Base-by-base conservation (phyloP, 2,329 filamentous ascomycete genomes). In the Fusarium begoniae region DNA sequence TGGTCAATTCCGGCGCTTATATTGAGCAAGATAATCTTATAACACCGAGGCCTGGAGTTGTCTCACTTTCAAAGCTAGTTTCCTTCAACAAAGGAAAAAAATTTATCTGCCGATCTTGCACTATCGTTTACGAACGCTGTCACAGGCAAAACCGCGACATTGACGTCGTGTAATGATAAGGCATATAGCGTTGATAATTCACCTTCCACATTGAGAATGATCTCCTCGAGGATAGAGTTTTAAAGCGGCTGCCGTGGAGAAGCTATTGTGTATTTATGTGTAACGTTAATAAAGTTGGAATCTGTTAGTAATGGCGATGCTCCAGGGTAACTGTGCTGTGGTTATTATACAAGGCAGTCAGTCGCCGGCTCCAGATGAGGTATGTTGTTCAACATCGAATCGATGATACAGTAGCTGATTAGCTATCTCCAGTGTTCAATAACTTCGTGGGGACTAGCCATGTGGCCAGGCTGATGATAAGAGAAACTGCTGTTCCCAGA, bases 391-490 rank as follows among this genome's bases (percentile, higher is more conserved):
- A 35, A 28, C n/a, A 38, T 30, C 14, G 18, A 13, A 35, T n/a
- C 24, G 40, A 40, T 24, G 32, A 53, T 24, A n/a, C 15, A 28
- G 17, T 37, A 44, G 45, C 45, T 44, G 9, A 13, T 32, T 35
- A 44, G 40, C 20, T 28, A 11, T 55, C 50, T 13, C 17, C n/a
- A 51, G n/a, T 26, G 7, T 17, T 40, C 14, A 57, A 15, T 30
- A 73, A n/a, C 8, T 59, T 58, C 35, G 17, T 53, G 9, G 72
- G 63, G 20, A 56, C 50, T 11, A 64, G 20, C 77, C 73, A 78
- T 10, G 73, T 69, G 18, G 71, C 35, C 26, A 70, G 13, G 26
- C 56, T 63, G 24, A 77, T 76, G 32, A 63, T 22, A 22, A 76
- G 28, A 5, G 75, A 69, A 9, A 63, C 28, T 8, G 43, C 38